phyloP scores from a whole-genome alignment of 2,329 filamentous ascomycete genomes.

The Aphanoascus verrucosus region DNA sequence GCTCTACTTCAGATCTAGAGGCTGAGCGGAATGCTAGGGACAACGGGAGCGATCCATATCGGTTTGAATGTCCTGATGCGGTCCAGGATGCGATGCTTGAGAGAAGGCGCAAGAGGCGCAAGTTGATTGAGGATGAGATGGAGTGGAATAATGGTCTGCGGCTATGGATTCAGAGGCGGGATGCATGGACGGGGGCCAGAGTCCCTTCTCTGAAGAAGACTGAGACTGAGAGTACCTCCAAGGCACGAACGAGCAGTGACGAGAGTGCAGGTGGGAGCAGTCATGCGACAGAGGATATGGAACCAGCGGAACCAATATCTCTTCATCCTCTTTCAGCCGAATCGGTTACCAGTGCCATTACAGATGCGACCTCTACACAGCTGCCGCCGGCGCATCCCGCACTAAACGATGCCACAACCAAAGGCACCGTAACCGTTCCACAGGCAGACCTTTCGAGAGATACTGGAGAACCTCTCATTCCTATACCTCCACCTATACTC shows the following conservation, averaged over 20 bases:
- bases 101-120: conserved; percentile 47
- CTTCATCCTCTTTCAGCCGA: neutral
- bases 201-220: conserved; percentile 17
- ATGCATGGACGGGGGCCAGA: conserved; percentile 72
- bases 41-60: conserved; percentile 23
- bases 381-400: neutral
- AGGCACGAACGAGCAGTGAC: conserved; percentile 28
- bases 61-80: conserved; percentile 33
- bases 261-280: conserved; percentile 11
- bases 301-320: neutral
- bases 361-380: neutral
- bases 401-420: neutral
- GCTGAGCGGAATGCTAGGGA: neutral
- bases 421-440: neutral
- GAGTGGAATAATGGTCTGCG: conserved; percentile 70
- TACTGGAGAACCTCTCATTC: conserved; percentile 52
- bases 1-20: conserved; percentile 14
- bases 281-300: conserved; percentile 12
- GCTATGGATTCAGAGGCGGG: conserved; percentile 65
- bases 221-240: conserved; percentile 28
- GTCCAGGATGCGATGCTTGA: conserved; percentile 35
- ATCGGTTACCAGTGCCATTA: conserved; percentile 23
- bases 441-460: conserved; percentile 18
- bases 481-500: conserved; percentile 61
- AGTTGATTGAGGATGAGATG: conserved; percentile 53